Evolutionary conservation across 176 grass and related monocot species (phyloP).

Genomic region (Puccinellia tenuiflora): DNA sequence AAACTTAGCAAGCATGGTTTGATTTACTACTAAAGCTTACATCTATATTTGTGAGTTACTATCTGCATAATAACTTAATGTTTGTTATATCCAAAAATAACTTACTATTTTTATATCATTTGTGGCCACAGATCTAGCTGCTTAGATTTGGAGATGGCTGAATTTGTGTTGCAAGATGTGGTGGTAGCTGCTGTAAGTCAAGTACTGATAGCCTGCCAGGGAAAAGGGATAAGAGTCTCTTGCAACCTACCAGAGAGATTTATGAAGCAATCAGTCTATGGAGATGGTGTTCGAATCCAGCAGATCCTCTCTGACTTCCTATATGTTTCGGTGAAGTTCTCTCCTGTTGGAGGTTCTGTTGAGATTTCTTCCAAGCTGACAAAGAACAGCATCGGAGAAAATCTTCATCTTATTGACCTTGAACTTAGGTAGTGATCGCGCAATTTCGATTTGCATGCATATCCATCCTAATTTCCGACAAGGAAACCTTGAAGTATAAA

Average conservation of each 20-base stretch:
- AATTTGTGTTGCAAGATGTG: constrained; percentile 72
- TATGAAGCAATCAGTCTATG: constrained; percentile 66
- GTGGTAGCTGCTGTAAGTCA: constrained; percentile 81
- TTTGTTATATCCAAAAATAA: background rate
- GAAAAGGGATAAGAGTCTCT: constrained; percentile 70
- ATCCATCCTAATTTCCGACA: background rate
- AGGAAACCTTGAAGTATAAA: background rate
- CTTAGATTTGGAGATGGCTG: constrained; percentile 88
- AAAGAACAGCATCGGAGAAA: constrained; percentile 70
- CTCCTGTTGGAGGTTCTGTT: constrained; percentile 62
- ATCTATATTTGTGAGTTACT: background rate
- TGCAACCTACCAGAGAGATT: constrained; percentile 53
- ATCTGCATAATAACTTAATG: background rate
- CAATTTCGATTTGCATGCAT: background rate
- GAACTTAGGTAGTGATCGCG: constrained; percentile 86
- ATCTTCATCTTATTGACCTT: constrained; percentile 65
- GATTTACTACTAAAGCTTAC: constrained; percentile 10
- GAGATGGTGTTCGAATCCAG: constrained; percentile 74
- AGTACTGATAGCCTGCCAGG: constrained; percentile 63
- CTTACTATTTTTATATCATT: background rate
- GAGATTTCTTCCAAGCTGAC: constrained; percentile 54
- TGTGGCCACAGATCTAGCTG: constrained; percentile 47
- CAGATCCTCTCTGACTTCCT: constrained; percentile 87
- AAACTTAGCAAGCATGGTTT: background rate
- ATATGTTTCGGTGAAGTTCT: constrained; percentile 73